Base-by-base conservation (phyloP, 2,329 filamentous ascomycete genomes). In the Pestalotiopsis sp. region DNA sequence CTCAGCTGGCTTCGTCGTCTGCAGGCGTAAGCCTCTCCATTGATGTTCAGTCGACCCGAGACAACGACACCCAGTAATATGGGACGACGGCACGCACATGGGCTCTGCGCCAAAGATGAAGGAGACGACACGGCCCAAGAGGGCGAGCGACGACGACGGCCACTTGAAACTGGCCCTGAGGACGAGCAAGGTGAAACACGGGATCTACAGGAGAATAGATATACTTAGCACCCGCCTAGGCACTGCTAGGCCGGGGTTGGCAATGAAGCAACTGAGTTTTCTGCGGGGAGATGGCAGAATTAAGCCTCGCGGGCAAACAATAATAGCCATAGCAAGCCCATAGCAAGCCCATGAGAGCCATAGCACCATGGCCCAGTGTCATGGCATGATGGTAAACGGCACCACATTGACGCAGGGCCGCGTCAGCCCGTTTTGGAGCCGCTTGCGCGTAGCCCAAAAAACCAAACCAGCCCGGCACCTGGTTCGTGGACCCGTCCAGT, bases 391-490 rank as follows among this genome's bases (percentile, higher is more conserved):
- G 14, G n/a, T 14, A 6, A n/a, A 31, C 11, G n/a, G n/a, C 17
- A 36, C 25, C 27, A 27, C 38, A 62, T 13, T 62, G 59, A 62
- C 59, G 59, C 59, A 62, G 36, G 45, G 59, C 59, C 59, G 59
- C 59, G 59, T 62, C 27, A 62, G n/a, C 45, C 12, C 31, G 59
- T 62, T 62, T 36, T 41, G 13, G 31, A 36, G 14, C 27, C 11
- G 59, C 27, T 62, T 62, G 59, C 59, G 59, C 59, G 59, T 62
- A 62, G 59, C 59, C 59, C 59, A 20, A 62, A 36, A 36, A 36
- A 36, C 31, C 31, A 9, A 36, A 62, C 36, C 59, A 62, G 59
- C 31, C 27, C 38, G 59, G 59, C 31, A 17, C 25, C 59, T 62
- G 59, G 59, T 62, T 59, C 20, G 59, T 62, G 27, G 59, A 36